These are phyloP conservation scores for Pascua sp. DNA, from an alignment of 1,284 basidiomycete species.

Conservation along the genomic window DNA sequence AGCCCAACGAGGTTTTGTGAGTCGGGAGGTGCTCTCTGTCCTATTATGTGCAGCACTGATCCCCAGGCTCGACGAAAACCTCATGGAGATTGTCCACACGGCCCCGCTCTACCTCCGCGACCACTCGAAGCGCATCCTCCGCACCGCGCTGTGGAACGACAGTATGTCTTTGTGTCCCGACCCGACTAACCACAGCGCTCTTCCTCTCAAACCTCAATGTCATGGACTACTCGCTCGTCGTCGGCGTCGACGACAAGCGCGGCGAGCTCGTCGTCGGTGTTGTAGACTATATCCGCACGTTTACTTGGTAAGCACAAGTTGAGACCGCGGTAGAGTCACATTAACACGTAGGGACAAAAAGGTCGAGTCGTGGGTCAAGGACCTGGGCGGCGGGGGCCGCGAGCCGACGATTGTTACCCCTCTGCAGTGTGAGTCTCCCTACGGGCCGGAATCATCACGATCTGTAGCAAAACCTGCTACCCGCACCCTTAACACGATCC, in stretches of 20 bases:
- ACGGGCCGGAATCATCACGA: too few species aligned
- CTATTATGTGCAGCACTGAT: neutral
- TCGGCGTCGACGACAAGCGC: constrained; percentile 79
- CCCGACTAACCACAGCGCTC: constrained; percentile 39
- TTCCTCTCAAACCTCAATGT: constrained; percentile 94
- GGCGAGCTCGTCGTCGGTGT: constrained; percentile 93
- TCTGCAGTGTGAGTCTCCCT: constrained; percentile 41
- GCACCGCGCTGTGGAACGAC: constrained; percentile 88
- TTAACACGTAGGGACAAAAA: constrained; percentile 76
- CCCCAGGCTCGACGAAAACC: constrained; percentile 46
- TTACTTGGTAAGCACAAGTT: constrained; percentile 50
- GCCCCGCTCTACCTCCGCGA: constrained; percentile 90
- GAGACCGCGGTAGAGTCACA: neutral
- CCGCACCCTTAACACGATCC: too few species aligned
- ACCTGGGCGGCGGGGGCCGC: constrained; percentile 71
- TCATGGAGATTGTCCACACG: constrained; percentile 48
- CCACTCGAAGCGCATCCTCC: constrained; percentile 87
- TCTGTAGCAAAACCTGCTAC: too few species aligned
- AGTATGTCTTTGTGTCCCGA: constrained; percentile 55
- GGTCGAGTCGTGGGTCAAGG: constrained; percentile 95
- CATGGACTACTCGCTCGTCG: constrained; percentile 98
- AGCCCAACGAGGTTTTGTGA: constrained; percentile 81
- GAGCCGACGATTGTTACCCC: constrained; percentile 88
- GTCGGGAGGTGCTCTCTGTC: constrained; percentile 5
- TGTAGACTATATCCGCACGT: constrained; percentile 58